phyloP scores from a whole-genome alignment of 2,329 filamentous ascomycete genomes.

The Penicillium sumatraense region DNA sequence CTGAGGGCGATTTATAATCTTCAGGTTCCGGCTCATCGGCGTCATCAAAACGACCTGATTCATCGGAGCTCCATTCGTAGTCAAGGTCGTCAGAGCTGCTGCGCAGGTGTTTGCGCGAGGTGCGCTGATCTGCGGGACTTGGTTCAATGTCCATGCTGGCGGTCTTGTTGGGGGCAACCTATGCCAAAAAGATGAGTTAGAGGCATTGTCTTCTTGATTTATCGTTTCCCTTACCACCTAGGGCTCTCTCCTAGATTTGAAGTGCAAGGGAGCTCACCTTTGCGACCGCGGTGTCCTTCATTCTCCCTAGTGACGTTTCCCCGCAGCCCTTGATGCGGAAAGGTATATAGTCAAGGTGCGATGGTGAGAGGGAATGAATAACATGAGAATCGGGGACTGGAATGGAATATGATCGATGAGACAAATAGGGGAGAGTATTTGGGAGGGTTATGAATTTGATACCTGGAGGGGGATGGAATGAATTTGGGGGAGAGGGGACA shows the following conservation, averaged over 20 bases:
- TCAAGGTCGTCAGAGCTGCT: conserved; percentile 24
- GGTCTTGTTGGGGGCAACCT: conserved; percentile 12
- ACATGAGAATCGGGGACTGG: conserved; percentile 10
- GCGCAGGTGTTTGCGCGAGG: conserved; percentile 37
- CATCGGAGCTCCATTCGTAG: conserved; percentile 35
- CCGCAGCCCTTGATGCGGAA: conserved; percentile 15
- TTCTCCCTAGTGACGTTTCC: conserved; percentile 15
- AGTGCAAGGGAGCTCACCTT: conserved; percentile 22
- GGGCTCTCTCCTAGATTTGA: neutral
- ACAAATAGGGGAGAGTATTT: neutral
- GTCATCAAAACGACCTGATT: conserved; percentile 41
- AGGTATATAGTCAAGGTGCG: conserved; percentile 3
- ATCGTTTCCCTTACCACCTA: conserved; percentile 4
- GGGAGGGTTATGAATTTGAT: neutral
- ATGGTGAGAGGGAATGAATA: neutral
- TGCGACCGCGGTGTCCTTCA: conserved; percentile 12
- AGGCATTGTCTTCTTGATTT: conserved; percentile 11
- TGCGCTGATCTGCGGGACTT: conserved; percentile 24
- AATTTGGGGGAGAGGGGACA: neutral
- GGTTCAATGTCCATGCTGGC: conserved; percentile 22
- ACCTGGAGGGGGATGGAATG: neutral
- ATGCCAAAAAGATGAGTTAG: conserved; percentile 14
- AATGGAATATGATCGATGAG: neutral
- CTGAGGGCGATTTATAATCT: conserved; percentile 23
- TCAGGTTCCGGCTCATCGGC: conserved; percentile 36